A percentile compares a stretch with the other conserved stretches of the same genome.
These are phyloP conservation scores for Ophiocordyceps sinensis DNA, from an alignment of 2,329 filamentous ascomycete genomes.

Conservation along the genomic window DNA sequence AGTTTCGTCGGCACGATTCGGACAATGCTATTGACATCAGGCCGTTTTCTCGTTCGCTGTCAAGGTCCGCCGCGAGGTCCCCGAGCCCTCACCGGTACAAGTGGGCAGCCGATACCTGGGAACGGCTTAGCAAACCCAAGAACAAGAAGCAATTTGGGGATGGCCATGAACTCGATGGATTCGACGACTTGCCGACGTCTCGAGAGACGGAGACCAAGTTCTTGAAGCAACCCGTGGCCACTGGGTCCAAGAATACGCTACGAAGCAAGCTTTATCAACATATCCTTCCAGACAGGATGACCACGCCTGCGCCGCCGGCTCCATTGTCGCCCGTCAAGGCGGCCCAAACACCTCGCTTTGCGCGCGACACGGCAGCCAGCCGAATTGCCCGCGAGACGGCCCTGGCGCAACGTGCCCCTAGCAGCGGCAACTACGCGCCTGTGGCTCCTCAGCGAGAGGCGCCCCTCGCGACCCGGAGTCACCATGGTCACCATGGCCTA, in stretches of 20 bases:
- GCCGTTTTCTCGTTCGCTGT: slow-evolving; percentile 41
- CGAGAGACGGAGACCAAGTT: slow-evolving; percentile 67
- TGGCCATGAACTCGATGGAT: slow-evolving; percentile 79
- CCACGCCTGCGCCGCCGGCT: slow-evolving; percentile 36
- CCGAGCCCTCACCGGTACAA: slow-evolving; percentile 40
- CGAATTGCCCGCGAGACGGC: slow-evolving; percentile 49
- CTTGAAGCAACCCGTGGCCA: slow-evolving; percentile 61
- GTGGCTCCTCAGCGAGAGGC: slow-evolving; percentile 39
- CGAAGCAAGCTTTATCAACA: slow-evolving; percentile 44
- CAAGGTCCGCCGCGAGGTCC: slow-evolving; percentile 42
- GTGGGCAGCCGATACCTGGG: slow-evolving; percentile 36
- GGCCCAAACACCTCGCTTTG: slow-evolving; percentile 46
- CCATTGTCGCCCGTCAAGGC: slow-evolving; percentile 42
- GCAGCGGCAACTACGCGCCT: slow-evolving; percentile 36
- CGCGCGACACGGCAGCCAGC: slow-evolving; percentile 50
- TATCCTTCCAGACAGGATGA: slow-evolving; percentile 36
- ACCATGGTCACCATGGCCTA: slow-evolving; percentile 31
- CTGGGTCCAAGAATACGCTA: slow-evolving; percentile 49
- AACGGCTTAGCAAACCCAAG: slow-evolving; percentile 58
- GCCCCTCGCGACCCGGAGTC: slow-evolving; percentile 35
- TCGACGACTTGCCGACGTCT: slow-evolving; percentile 90
- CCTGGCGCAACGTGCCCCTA: slow-evolving; percentile 43
- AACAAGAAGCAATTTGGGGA: slow-evolving; percentile 58
- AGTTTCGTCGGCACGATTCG: slow-evolving; percentile 70
- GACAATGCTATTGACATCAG: slow-evolving; percentile 49